Conservation (phyloP, 176 grass and related monocot species). For the Dendrocalamus sinicus region DNA sequence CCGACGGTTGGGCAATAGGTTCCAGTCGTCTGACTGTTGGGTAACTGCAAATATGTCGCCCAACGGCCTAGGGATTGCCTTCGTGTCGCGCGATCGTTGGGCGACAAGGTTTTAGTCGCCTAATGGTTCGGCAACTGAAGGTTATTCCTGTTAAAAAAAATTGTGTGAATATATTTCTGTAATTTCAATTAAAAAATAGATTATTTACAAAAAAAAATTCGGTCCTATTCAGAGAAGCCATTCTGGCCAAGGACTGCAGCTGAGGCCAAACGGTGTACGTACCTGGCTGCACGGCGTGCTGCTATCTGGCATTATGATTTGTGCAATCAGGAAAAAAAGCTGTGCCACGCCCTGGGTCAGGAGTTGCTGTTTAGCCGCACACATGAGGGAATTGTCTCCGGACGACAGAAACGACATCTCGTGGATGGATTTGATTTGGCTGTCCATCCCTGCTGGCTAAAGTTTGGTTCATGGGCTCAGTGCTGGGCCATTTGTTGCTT, state of each 20-base stretch:
- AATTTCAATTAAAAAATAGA: no score
- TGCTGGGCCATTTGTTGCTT: slow-evolving; percentile 37
- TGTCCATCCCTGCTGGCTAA: slow-evolving; percentile 17
- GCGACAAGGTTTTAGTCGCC: no score
- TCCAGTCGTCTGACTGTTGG: no score
- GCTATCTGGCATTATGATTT: slow-evolving; percentile 14
- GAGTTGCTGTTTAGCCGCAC: slow-evolving; percentile 21
- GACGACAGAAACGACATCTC: not conserved
- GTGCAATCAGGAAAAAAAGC: not conserved
- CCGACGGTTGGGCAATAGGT: no score
- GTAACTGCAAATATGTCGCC: no score
- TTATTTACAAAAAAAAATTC: no score
- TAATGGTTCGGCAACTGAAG: no score
- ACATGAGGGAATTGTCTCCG: not conserved
- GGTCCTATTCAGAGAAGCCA: not conserved
- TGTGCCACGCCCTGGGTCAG: not conserved
- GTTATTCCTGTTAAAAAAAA: no score
- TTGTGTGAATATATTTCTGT: no score
- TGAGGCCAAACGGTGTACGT: not conserved
- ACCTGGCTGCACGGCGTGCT: not conserved
- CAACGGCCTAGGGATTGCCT: no score
- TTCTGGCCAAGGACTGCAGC: not conserved
- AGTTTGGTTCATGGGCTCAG: slow-evolving; percentile 27
- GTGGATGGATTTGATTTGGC: slow-evolving; percentile 4
- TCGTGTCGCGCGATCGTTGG: no score